Base-by-base conservation (phyloP, 2,329 filamentous ascomycete genomes). In the Trichoderma sp. region DNA sequence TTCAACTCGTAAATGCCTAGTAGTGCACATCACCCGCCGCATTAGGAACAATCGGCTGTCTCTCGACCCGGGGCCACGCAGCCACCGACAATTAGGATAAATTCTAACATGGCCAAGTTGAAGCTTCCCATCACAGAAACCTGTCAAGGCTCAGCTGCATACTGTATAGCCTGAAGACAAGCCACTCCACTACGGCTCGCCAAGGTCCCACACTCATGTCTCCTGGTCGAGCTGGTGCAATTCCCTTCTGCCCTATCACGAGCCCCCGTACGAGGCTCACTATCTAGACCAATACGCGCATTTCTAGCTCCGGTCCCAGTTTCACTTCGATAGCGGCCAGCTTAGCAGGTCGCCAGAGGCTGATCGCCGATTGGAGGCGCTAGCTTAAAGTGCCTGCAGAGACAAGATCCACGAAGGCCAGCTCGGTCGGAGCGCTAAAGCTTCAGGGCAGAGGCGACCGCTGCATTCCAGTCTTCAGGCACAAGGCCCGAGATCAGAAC, bases 301-400 rank as follows among this genome's bases (percentile, higher is more conserved):
- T 20, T 26, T 68, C 23, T 36, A 47, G 65, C 65, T 26, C 32
- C 53, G 15, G 65, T 58, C 53, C 34, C 53, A 28, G 65, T 59
- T 30, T 47, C 65, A 68, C 47, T 20, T 36, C 6, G 15, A 34
- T 32, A 28, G 36, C 34, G 15, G 34, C 53, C 65, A 59, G 65
- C 26, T 20, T 20, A 68, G 28, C 36, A 47, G 39, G 55, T 20
- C 65, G 36, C 65, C 57, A n/a, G 39, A 12, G 20, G 26, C 39
- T 69, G 57, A 69, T 69, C 66, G 39, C 39, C 39, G 66, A 61
- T 62, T 53, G 66, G 39, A 53, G 66, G 20, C 66, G 66, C 66
- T 69, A 69, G 66, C 39, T 39, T 62, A 50, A 68, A 62, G 66
- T 69, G 66, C 66, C 66, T 69, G 66, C 66, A 68, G 55, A 59